Conservation (phyloP, 2,329 filamentous ascomycete genomes). For the Botrytis sinoallii region DNA sequence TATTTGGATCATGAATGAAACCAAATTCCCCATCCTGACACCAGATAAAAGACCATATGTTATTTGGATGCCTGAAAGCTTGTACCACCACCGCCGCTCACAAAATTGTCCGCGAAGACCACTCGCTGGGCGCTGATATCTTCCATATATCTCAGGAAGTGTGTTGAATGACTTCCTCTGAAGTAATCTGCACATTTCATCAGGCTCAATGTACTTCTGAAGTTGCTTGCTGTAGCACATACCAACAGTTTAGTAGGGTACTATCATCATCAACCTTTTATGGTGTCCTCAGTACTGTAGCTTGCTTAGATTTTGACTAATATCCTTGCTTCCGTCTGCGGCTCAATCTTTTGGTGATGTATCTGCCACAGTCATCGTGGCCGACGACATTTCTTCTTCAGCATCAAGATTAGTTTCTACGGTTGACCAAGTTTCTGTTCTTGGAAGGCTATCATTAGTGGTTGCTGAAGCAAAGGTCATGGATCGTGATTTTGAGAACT, state of each 20-base stretch:
- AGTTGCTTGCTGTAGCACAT: slow-evolving; percentile 1
- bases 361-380: slow-evolving; percentile 11
- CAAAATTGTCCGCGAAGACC: background rate
- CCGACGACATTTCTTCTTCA: slow-evolving; percentile 18
- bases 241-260: background rate
- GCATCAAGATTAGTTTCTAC: background rate
- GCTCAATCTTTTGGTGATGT: background rate
- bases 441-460: background rate
- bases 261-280: background rate
- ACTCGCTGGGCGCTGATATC: background rate
- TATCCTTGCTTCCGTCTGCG: background rate
- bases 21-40: background rate
- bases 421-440: slow-evolving; percentile 16
- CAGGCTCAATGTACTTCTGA: background rate
- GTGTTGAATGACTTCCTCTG: background rate
- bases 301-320: background rate
- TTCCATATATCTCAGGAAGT: background rate
- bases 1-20: background rate
- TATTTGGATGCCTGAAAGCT: background rate
- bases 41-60: background rate
- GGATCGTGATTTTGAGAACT: slow-evolving; percentile 2
- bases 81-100: background rate
- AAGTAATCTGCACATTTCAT: slow-evolving; percentile 1
- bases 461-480: slow-evolving; percentile 17
- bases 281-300: background rate